A percentile compares a stretch with the other conserved stretches of the same genome.
These are phyloP conservation scores for Inga oerstediana DNA, from an alignment of 306 rosid species.

Conservation along the genomic window DNA sequence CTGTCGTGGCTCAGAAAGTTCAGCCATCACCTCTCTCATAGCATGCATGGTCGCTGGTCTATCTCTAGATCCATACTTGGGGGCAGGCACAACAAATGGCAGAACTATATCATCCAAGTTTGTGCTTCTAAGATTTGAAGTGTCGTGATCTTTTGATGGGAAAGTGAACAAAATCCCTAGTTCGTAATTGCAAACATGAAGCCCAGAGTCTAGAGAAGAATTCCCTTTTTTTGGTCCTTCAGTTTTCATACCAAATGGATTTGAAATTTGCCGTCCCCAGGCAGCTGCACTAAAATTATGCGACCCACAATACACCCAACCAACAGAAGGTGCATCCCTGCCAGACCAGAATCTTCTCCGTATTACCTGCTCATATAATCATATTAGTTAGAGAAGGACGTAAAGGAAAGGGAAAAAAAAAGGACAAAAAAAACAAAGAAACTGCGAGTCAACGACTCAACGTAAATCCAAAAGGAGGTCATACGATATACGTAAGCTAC, in stretches of 20 bases:
- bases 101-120: constrained; percentile 62
- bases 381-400: neutral
- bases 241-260: constrained; percentile 41
- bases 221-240: constrained; percentile 41
- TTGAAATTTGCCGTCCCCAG: constrained; percentile 71
- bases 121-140: constrained; percentile 27
- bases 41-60: constrained; percentile 77
- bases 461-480: constrained; percentile 8
- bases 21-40: constrained; percentile 74
- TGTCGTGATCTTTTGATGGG: constrained; percentile 42
- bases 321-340: constrained; percentile 49
- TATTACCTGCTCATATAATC: constrained; percentile 53
- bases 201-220: constrained; percentile 45
- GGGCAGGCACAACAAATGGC: constrained; percentile 85
- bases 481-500: neutral
- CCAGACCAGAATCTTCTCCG: constrained; percentile 67
- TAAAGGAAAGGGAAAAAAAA: neutral
- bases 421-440: neutral
- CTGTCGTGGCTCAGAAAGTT: constrained; percentile 44
- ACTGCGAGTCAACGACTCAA: constrained; percentile 28
- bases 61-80: constrained; percentile 66
- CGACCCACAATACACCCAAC: constrained; percentile 89
- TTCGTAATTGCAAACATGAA: constrained; percentile 84
- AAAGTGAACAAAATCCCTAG: constrained; percentile 80
- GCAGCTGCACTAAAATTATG: constrained; percentile 93